These are phyloP conservation scores for Mytilinidion resinicola DNA, from an alignment of 495 filamentous ascomycete genomes.

Conservation along the genomic window DNA sequence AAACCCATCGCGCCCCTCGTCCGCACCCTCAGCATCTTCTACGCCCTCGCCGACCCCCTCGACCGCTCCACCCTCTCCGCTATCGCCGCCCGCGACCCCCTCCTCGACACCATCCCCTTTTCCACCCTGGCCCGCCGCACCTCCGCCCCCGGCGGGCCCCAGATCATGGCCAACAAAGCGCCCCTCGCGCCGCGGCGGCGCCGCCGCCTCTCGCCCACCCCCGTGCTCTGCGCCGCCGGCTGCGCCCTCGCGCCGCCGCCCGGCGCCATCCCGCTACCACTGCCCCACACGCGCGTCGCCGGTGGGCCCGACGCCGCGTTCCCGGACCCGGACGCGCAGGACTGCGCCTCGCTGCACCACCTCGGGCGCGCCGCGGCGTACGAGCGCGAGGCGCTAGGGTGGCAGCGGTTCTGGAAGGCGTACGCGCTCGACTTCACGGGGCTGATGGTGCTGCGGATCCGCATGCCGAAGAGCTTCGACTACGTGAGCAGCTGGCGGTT, in stretches of 20 bases:
- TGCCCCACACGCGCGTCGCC: conserved; percentile 6
- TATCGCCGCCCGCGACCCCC: neutral
- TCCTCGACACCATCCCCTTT: neutral
- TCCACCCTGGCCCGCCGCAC: too few species aligned
- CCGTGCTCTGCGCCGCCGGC: neutral
- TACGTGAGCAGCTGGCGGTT: conserved; percentile 13
- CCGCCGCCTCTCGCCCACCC: neutral
- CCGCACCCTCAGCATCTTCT: conserved; percentile 12
- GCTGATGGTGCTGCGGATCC: conserved; percentile 9
- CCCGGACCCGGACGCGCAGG: neutral
- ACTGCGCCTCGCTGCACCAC: neutral
- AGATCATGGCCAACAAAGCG: neutral
- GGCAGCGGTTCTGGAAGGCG: conserved; percentile 20
- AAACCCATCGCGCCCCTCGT: conserved; percentile 6
- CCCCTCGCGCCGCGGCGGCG: neutral
- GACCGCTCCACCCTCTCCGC: neutral
- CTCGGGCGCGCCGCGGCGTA: conserved; percentile 4
- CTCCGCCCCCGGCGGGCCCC: neutral
- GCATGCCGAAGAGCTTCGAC: conserved; percentile 18
- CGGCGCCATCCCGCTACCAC: neutral
- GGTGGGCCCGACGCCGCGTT: conserved; percentile 3
- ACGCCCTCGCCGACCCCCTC: conserved; percentile 17
- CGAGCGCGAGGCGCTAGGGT: conserved; percentile 15
- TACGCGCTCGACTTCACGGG: conserved; percentile 14
- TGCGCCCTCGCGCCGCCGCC: neutral